phyloP scores from a whole-genome alignment of 1,139 yeast genomes.

The Geotrichum cucujoidarum region DNA sequence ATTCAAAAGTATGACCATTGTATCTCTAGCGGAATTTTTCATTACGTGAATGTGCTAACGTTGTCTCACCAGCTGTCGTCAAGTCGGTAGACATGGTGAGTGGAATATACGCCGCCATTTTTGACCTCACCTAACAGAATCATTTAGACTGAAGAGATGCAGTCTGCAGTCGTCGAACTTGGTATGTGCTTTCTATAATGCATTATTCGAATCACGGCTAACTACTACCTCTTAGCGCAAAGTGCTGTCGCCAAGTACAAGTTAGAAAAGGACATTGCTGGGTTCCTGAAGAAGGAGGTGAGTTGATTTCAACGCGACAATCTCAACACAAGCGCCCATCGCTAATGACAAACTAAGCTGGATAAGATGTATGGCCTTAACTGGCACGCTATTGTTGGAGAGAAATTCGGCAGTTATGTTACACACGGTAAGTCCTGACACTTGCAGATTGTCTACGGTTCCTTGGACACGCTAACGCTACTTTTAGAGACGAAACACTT shows the following conservation, averaged over 20 bases:
- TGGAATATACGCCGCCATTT: not conserved
- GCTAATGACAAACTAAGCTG: slow-evolving; percentile 32
- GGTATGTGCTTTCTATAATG: slow-evolving; percentile 33
- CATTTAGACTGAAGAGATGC: slow-evolving; percentile 34
- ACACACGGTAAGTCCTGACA: slow-evolving; percentile 57
- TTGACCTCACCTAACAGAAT: not conserved
- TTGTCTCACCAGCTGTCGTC: slow-evolving; percentile 22
- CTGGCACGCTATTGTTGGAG: slow-evolving; percentile 96
- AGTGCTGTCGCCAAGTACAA: slow-evolving; percentile 56
- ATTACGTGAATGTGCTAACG: not conserved
- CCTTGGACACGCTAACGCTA: not conserved
- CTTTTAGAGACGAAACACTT: slow-evolving; percentile 56
- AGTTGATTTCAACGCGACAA: slow-evolving; percentile 26
- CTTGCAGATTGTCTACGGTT: not conserved
- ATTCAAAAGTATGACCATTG: not conserved
- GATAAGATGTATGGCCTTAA: slow-evolving; percentile 68
- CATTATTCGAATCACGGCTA: not conserved
- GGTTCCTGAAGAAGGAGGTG: slow-evolving; percentile 68
- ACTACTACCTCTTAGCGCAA: slow-evolving; percentile 43
- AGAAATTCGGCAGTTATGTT: slow-evolving; percentile 87
- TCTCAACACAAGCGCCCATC: not conserved
- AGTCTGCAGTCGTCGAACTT: slow-evolving; percentile 31
- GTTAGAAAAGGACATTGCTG: slow-evolving; percentile 65
- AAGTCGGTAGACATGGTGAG: slow-evolving; percentile 30
- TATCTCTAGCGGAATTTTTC: not conserved